A percentile compares a stretch with the other conserved stretches of the same genome.
Evolutionary conservation across 2,329 filamentous ascomycete genomes (phyloP).

Genomic region (Dactylellina sp.): DNA sequence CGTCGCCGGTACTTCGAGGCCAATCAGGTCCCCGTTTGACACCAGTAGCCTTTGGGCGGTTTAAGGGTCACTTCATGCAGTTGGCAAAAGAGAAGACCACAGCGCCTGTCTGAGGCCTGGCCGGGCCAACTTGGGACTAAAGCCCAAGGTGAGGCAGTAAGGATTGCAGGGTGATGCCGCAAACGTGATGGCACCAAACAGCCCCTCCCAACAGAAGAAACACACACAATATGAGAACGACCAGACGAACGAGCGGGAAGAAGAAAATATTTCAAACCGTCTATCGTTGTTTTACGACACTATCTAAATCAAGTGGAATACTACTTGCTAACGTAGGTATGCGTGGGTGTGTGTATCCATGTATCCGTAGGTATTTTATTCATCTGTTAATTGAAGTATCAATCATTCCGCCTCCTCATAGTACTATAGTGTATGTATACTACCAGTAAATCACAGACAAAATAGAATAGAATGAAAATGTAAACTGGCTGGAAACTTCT

Average conservation of each 20-base stretch:
- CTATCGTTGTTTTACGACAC: too few relatives aligned
- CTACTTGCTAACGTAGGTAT: too few relatives aligned
- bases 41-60: neutral
- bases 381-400: too few relatives aligned
- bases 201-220: conserved; percentile 37
- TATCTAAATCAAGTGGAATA: too few relatives aligned
- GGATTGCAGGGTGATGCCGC: conserved; percentile 45
- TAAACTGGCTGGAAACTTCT: conserved; percentile 14
- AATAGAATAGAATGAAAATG: too few relatives aligned
- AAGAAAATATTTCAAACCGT: conserved; percentile 19
- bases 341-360: too few relatives aligned
- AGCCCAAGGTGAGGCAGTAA: conserved; percentile 28
- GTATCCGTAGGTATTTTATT: too few relatives aligned
- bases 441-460: too few relatives aligned
- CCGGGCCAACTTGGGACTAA: conserved; percentile 5
- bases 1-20: conserved; percentile 1
- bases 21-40: conserved; percentile 3
- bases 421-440: too few relatives aligned
- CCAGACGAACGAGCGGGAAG: too few relatives aligned
- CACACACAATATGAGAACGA: too few relatives aligned
- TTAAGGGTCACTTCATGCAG: conserved; percentile 3
- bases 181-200: conserved; percentile 54
- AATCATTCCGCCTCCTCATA: too few relatives aligned
- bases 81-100: neutral
- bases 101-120: conserved; percentile 2